phyloP scores from a whole-genome alignment of 2,329 filamentous ascomycete genomes.

The Ramularia endophylla region DNA sequence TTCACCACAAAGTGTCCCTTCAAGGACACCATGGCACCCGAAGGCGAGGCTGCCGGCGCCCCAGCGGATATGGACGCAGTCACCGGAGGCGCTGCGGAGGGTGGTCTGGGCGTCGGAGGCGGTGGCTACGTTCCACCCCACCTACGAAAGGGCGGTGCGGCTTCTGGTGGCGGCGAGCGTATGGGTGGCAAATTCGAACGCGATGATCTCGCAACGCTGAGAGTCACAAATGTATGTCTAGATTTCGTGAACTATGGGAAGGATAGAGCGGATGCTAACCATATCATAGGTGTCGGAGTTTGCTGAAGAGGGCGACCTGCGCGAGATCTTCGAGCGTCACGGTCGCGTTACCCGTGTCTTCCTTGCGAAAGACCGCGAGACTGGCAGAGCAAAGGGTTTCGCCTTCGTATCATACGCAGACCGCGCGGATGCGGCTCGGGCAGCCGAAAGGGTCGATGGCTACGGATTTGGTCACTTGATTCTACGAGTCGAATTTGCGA shows the following conservation, averaged over 20 bases:
- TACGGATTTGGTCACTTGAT: slow-evolving; percentile 85
- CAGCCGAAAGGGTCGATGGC: slow-evolving; percentile 97
- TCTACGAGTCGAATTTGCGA: slow-evolving; percentile 80
- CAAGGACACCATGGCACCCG: slow-evolving; percentile 98
- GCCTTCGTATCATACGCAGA: slow-evolving; percentile 98
- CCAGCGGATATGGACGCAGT: slow-evolving; percentile 44
- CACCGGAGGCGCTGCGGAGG: slow-evolving; percentile 41
- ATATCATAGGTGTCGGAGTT: slow-evolving; percentile 76
- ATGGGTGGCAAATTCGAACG: slow-evolving; percentile 94
- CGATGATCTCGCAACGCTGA: slow-evolving; percentile 91
- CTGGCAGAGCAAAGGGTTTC: slow-evolving; percentile 93
- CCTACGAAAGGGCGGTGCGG: slow-evolving; percentile 64
- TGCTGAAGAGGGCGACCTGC: slow-evolving; percentile 90
- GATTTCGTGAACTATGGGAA: neutral
- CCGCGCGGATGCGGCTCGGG: slow-evolving; percentile 79
- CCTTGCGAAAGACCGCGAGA: slow-evolving; percentile 95
- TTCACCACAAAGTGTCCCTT: slow-evolving; percentile 99
- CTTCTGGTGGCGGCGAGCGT: slow-evolving; percentile 65
- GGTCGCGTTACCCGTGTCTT: slow-evolving; percentile 96
- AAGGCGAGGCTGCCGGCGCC: slow-evolving; percentile 46
- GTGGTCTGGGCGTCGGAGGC: slow-evolving; percentile 56
- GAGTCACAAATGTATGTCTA: slow-evolving; percentile 87
- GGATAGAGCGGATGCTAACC: slow-evolving; percentile 23
- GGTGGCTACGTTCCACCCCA: slow-evolving; percentile 94
- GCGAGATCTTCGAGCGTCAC: slow-evolving; percentile 97